Base-by-base conservation (phyloP, 192 early-diverging fungal species). In the Coemansia sp. region DNA sequence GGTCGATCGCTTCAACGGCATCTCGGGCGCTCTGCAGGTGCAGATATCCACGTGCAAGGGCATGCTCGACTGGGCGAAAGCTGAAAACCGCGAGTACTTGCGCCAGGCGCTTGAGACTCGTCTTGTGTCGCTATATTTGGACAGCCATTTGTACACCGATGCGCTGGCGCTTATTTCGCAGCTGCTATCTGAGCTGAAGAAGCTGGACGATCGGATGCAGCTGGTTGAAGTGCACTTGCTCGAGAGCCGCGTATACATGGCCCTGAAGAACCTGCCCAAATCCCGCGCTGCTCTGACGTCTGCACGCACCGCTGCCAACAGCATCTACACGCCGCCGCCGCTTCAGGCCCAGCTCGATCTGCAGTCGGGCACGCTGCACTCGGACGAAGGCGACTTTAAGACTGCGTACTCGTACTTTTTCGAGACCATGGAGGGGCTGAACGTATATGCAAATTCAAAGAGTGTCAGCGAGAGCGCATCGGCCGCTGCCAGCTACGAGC, bases 331-430 rank as follows among this genome's bases (percentile, higher is more conserved):
- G 66, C 97, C 97, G 72, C 96, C 95, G 20, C 78, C 96, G 60
- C 86, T 98, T 69, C 97, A 99, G 72, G 97, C 97, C 9, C 85
- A 86, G 28, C 84, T 99, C 50, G 97, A 99, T 79, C 87, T 98
- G 88, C 96, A 98, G 82, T 95, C 93, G 11, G 97, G 97, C 62
- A 94, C 95, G 52, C 83, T 98, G 62, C 96, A 99, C 68, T 89
- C 95, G 28, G 96, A 99, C 68, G 96, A 98, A 69, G 96, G 97
- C 78, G 97, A 99, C 70, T 99, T 95, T 75, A 98, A 98, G 81
- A 99, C 96, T 10, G 96, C 91, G 63, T 95, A 91, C 66, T 98
- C 96, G 50, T 99, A 98, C 85, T 99, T 99, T 82, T 98, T 94
- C 66, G 97, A 99, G 77, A 94, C 95, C 4, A 85, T 98, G 67